Percentiles rank a stretch among this genome's conserved stretches.
These are phyloP conservation scores for Salvia sclarea DNA, from an alignment of 305 asterid genomes.

Conservation along the genomic window DNA sequence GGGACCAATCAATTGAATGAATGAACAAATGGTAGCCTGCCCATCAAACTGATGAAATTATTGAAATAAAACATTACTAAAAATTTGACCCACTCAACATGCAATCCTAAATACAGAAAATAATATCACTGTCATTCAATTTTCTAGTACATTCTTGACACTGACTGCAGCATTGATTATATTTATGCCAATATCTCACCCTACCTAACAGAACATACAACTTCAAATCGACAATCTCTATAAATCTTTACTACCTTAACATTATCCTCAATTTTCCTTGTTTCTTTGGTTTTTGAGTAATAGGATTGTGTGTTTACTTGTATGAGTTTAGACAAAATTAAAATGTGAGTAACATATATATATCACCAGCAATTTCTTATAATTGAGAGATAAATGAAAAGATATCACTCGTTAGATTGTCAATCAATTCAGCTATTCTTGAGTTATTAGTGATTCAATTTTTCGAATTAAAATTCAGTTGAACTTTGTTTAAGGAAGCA, in stretches of 20 bases:
- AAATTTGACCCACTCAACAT: constrained; percentile 20
- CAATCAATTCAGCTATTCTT: no score
- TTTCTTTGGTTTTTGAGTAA: no score
- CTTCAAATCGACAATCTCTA: constrained; percentile 10
- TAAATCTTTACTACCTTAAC: background rate
- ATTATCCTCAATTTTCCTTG: background rate
- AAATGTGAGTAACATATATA: background rate
- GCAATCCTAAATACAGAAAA: constrained; percentile 27
- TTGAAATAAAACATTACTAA: background rate
- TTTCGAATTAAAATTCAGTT: no score
- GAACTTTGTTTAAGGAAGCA: no score
- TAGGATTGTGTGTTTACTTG: no score
- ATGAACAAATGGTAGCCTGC: background rate
- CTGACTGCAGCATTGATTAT: constrained; percentile 31
- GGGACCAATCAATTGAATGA: constrained; percentile 30
- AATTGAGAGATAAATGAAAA: background rate
- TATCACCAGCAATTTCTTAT: background rate
- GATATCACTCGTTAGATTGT: background rate
- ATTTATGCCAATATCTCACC: constrained; percentile 24
- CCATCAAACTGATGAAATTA: constrained; percentile 17
- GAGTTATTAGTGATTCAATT: no score
- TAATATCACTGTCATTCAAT: constrained; percentile 25
- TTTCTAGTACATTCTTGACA: constrained; percentile 36
- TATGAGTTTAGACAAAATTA: no score
- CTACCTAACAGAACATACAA: constrained; percentile 5